These are phyloP conservation scores for Stipa capillata DNA, from an alignment of 176 grass and related monocot species.

Conservation along the genomic window DNA sequence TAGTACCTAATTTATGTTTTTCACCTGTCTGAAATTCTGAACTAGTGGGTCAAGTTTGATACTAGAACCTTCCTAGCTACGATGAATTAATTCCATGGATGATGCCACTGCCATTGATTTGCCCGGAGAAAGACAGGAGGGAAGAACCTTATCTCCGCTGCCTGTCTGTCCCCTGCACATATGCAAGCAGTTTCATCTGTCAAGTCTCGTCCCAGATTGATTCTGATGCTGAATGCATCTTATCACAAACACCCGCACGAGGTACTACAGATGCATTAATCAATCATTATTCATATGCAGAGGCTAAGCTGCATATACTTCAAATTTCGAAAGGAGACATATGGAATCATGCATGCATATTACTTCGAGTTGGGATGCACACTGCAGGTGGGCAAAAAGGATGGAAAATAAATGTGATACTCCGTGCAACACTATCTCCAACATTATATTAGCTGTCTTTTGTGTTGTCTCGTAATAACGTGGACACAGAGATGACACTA, in stretches of 20 bases:
- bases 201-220: neutral
- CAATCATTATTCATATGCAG: neutral
- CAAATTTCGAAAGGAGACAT: slow-evolving; percentile 2
- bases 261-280: neutral
- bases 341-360: neutral
- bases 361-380: neutral
- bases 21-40: too few relatives aligned
- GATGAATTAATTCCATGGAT: too few relatives aligned
- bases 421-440: too few relatives aligned
- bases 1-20: too few relatives aligned
- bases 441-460: too few relatives aligned
- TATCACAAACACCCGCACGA: slow-evolving; percentile 5
- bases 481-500: too few relatives aligned
- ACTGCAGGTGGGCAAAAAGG: neutral
- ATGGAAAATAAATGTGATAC: too few relatives aligned
- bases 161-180: neutral
- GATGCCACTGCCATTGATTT: neutral
- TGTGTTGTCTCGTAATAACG: too few relatives aligned
- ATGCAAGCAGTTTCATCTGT: neutral
- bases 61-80: too few relatives aligned
- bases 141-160: neutral
- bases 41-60: too few relatives aligned
- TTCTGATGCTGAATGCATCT: neutral
- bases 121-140: neutral
- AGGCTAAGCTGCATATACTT: neutral